These are phyloP conservation scores for Mantamonas sphyraenae DNA, from an alignment of 78 protist genomes.

Conservation along the genomic window DNA sequence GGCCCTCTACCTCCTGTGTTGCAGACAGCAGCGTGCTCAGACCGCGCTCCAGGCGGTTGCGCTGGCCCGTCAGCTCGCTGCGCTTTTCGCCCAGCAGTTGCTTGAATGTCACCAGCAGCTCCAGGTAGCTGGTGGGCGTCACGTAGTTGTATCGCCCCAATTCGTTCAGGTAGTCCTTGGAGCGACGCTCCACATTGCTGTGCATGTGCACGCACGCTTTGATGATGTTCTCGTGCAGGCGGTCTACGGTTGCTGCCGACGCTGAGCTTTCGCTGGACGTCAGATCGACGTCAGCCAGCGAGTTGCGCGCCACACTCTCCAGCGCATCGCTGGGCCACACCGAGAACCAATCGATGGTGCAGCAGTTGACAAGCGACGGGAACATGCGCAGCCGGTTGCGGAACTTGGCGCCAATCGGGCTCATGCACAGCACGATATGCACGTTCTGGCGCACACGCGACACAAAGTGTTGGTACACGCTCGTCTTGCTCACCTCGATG, in stretches of 20 bases:
- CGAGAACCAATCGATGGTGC: conserved; percentile 86
- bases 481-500: conserved; percentile 41
- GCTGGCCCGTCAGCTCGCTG: neutral
- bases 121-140: conserved; percentile 71
- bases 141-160: conserved; percentile 46
- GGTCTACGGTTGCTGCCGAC: no score
- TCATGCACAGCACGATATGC: conserved; percentile 74
- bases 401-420: conserved; percentile 75
- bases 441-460: conserved; percentile 43
- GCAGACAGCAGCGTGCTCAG: conserved; percentile 47
- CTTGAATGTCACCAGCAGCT: conserved; percentile 43
- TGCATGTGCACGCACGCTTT: conserved; percentile 58
- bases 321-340: conserved; percentile 90
- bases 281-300: conserved; percentile 3
- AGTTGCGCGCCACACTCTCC: conserved; percentile 52
- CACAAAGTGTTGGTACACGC: conserved; percentile 36
- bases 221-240: conserved; percentile 14
- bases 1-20: conserved; percentile 28
- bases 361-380: conserved; percentile 74
- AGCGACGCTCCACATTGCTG: conserved; percentile 39
- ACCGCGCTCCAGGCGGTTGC: conserved; percentile 37
- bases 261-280: neutral
- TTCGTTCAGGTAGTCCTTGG: conserved; percentile 18
- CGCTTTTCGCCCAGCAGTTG: neutral
- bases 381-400: conserved; percentile 73